Evolutionary conservation across 2,329 filamentous ascomycete genomes (phyloP).

Genomic region (Penicillium hordei): DNA sequence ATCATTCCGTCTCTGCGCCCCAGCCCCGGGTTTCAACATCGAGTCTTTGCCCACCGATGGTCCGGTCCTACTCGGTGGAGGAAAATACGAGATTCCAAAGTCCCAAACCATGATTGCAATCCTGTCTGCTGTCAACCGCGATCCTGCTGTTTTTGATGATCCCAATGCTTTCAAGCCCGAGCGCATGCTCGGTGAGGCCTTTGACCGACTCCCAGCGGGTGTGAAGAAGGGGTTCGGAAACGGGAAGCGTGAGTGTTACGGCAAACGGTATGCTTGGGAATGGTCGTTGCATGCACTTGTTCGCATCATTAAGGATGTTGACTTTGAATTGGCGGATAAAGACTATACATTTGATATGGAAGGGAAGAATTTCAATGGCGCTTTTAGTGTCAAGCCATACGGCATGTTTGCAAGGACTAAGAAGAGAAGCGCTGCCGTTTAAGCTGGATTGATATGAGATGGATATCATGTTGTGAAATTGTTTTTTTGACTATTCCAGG

Average conservation of each 20-base stretch:
- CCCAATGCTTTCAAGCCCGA: conserved; percentile 68
- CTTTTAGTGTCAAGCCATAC: conserved; percentile 20
- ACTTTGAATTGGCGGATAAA: conserved; percentile 63
- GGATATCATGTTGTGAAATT: neutral
- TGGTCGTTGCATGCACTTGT: conserved; percentile 64
- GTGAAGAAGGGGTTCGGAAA: conserved; percentile 73
- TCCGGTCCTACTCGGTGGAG: conserved; percentile 54
- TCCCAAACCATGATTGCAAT: conserved; percentile 55
- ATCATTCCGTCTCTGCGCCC: conserved; percentile 60
- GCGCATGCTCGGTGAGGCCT: conserved; percentile 69
- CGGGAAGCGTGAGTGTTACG: conserved; percentile 69
- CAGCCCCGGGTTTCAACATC: conserved; percentile 58
- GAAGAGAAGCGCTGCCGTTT: neutral
- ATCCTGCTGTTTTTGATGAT: conserved; percentile 64
- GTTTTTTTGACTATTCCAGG: neutral
- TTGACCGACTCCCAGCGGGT: conserved; percentile 62
- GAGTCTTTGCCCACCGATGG: conserved; percentile 51
- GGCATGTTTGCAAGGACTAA: conserved; percentile 5
- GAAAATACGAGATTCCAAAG: conserved; percentile 61
- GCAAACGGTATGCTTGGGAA: conserved; percentile 71
- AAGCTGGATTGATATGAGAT: neutral
- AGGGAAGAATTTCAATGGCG: conserved; percentile 45
- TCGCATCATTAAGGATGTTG: conserved; percentile 68
- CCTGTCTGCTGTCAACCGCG: conserved; percentile 60
- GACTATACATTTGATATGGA: conserved; percentile 32